These are phyloP conservation scores for Fusarium pininemorale DNA, from an alignment of 2,329 filamentous ascomycete species.

Conservation along the genomic window DNA sequence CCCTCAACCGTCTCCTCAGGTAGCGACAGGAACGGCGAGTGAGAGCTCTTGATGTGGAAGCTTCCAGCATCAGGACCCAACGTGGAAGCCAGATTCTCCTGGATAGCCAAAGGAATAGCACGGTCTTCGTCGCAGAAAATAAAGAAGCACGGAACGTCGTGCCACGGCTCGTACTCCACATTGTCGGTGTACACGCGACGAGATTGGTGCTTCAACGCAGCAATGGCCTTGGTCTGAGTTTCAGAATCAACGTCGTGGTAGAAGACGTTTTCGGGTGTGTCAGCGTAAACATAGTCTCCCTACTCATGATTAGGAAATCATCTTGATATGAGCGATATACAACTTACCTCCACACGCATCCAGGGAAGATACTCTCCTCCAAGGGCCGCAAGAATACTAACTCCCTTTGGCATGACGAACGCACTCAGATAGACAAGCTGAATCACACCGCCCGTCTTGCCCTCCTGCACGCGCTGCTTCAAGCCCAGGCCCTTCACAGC, in stretches of 20 bases:
- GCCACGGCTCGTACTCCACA: slow-evolving; percentile 1
- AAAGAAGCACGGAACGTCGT: not conserved
- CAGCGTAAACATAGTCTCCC: slow-evolving; percentile 9
- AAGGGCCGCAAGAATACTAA: not conserved
- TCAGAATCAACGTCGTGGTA: slow-evolving; percentile 8
- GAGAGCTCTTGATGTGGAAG: not conserved
- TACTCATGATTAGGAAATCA: not conserved
- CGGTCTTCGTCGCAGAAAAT: slow-evolving; percentile 3
- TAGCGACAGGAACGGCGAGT: slow-evolving; percentile 6
- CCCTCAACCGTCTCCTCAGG: slow-evolving; percentile 1
- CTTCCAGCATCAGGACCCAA: not conserved
- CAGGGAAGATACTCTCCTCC: slow-evolving; percentile 9
- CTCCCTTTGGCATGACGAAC: not conserved
- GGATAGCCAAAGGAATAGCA: not conserved
- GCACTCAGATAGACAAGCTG: slow-evolving; percentile 8
- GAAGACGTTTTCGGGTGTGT: not conserved
- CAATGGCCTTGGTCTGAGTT: not conserved
- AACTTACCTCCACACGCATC: slow-evolving; percentile 13
- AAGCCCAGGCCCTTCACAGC: slow-evolving; percentile 1
- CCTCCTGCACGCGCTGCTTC: slow-evolving; percentile 4
- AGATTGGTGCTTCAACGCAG: slow-evolving; percentile 4
- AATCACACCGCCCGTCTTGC: slow-evolving; percentile 3
- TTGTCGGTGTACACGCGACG: slow-evolving; percentile 3
- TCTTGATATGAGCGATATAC: rapidly evolving
- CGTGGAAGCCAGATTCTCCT: not conserved